Evolutionary conservation across 148 eudicot genomes (phyloP), one percentile per base, ranked within the genome.

Genomic region (Pouteria glomerata): DNA sequence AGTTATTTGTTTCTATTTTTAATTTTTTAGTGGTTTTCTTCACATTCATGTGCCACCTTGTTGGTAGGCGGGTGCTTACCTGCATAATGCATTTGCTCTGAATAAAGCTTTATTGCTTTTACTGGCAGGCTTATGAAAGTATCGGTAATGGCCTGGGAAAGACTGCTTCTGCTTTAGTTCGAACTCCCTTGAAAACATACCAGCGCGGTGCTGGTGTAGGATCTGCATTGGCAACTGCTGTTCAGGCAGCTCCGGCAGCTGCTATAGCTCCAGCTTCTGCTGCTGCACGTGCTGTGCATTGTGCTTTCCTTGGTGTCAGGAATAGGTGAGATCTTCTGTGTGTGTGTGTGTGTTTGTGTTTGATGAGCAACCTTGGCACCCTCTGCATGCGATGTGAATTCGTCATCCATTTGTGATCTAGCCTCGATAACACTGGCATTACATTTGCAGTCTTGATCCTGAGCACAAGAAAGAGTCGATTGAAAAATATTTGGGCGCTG

Each of bases 231-330:
- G 89, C 84, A 19, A 81, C 88, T 67, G 98, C 92, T 57, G 84
- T 91, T 64, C 89, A 80, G 73, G 93, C 91, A 63, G 93, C 92
- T 57, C 98, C 98, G 55, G 98, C 83, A 47, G 98, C 98, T n/a
- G 93, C 88, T 67, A 76, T 91, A 59, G 91, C 93, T 69, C 98
- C 98, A 53, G 98, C 89, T 77, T 85, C 97, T 79, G 97, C 96
- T 79, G 83, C 96, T 79, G 98, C 90, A 69, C 89, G 92, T 77
- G 98, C 98, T 71, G 26, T 85, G 50, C 96, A 81, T 76, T 86
- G 82, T 78, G 93, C 93, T 74, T 82, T 95, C 82, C 87, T 91
- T 85, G 97, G 98, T 68, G 84, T 95, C 57, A 89, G 97, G 73
- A 95, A 95, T 74, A 88, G 96, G 98, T 94, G 27, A 24, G 55